Base-by-base conservation (phyloP, 768 basidiomycete genomes). In the Psilocybe azurescens region DNA sequence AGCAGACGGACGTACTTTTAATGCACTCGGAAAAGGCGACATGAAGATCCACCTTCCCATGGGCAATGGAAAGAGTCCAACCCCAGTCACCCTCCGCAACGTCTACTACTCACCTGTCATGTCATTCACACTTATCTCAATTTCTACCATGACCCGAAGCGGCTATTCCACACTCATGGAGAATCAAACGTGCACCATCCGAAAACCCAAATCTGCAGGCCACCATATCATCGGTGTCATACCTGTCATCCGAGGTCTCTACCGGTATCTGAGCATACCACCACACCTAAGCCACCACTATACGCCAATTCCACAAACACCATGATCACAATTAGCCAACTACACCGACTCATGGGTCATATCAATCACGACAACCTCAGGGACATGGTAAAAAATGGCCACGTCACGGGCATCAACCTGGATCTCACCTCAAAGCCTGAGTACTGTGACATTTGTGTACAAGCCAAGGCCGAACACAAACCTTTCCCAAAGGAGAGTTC, bases 321-420 rank as follows among this genome's bases (percentile, higher is more conserved):
- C 28, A 32, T 46, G 28, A 58, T 74, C 11, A 65, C 69, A 16
- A 70, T 76, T 53, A 59, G 56, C 36, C 70, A 77, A 44, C 64
- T 79, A 5, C 79, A 82, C 48, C 60, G 64, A 1, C 49, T 57
- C 11, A 69, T 80, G 57, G 78, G 76, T 1, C 80, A 82, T 56
- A 69, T 78, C 14, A 67, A 75, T 16, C 68, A 67, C 6, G 63
- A 70, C 0, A 61, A 70, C 5, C 70, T 76, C 20, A 56, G 63
- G 3, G 33, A 68, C 13, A 71, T 77, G 72, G 60, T 77, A 2
- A 41, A 58, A 8, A 65, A 74, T 16, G 72, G 70, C 1, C 62
- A 70, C 56, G 62, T 81, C 14, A 67, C 52, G 1, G 78, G 77
- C 0, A 62, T 81, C 14, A 65, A 67, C 6, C 66, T 80, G 2